phyloP scores from a whole-genome alignment of 2,329 filamentous ascomycete species.

The Ambrosiella beaveri region DNA sequence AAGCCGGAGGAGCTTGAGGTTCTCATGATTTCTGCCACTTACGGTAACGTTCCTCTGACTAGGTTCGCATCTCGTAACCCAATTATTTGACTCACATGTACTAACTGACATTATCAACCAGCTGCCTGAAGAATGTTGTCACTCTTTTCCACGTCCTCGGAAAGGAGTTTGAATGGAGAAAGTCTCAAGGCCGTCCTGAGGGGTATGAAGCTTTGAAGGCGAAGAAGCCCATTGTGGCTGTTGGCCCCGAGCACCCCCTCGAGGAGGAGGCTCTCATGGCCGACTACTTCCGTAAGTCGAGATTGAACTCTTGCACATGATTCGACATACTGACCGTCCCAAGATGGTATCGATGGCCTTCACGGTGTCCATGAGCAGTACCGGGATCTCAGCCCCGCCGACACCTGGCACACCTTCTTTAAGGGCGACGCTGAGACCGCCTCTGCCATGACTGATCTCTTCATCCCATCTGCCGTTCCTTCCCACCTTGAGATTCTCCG shows the following conservation, averaged over 20 bases:
- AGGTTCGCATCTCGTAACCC: slow-evolving; percentile 31
- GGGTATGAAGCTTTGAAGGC: slow-evolving; percentile 58
- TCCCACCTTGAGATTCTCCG: slow-evolving; percentile 82
- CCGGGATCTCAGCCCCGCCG: slow-evolving; percentile 55
- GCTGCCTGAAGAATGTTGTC: slow-evolving; percentile 75
- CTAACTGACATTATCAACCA: neutral
- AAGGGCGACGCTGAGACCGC: slow-evolving; percentile 18
- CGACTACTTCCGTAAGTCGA: slow-evolving; percentile 66
- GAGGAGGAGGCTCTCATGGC: slow-evolving; percentile 66
- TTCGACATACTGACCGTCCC: neutral
- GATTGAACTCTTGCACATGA: neutral
- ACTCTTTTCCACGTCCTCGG: slow-evolving; percentile 85
- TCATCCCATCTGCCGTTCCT: slow-evolving; percentile 55
- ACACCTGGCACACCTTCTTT: slow-evolving; percentile 59
- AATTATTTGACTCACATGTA: neutral
- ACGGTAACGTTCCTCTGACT: slow-evolving; percentile 79
- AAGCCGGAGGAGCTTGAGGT: slow-evolving; percentile 73
- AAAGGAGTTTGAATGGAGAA: slow-evolving; percentile 73
- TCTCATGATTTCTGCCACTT: slow-evolving; percentile 72
- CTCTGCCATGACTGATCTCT: slow-evolving; percentile 38
- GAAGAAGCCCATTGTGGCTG: slow-evolving; percentile 66
- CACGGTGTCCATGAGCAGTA: slow-evolving; percentile 60
- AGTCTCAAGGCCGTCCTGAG: slow-evolving; percentile 43
- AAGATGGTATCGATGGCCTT: slow-evolving; percentile 60
- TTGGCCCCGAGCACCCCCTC: slow-evolving; percentile 72